Evolutionary conservation across 2,329 filamentous ascomycete species (phyloP), one percentile per base, ranked within the genome.

Genomic region (Westerdykella sp.): DNA sequence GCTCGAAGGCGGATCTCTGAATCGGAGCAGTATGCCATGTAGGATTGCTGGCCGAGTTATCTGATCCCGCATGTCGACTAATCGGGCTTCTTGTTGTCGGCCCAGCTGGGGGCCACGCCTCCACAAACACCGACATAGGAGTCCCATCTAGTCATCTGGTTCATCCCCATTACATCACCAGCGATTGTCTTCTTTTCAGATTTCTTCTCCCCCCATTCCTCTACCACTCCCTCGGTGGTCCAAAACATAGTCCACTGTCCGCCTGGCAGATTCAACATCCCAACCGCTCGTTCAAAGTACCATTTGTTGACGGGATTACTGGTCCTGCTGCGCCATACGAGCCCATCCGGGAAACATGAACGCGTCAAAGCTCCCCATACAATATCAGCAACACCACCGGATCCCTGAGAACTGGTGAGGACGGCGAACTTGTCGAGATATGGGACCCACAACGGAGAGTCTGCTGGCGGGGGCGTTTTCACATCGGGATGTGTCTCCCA

Each of bases 371-470:
- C 84, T 49, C 94, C 95, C 70, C 97, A 98, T 6, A 98, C 85
- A 32, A 97, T 85, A 61, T 98, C 93, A 1, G 93, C 91, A 3
- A 97, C 90, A 3, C 93, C 91, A 1, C 88, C 88, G 0, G 86
- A 87, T 0, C 93, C 93, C 65, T 98, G 93, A 11, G 84, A 85
- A 47, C 81, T 84, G 53, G 86, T 91, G 13, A 95, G 74, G 1
- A 98, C 93, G 1, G 93, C 93, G 62, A 98, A 97, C 65, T 98
- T 98, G 68, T 98, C 93, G 23, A 98, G 76, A 63, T 98, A 98
- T 0, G 93, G 93, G 0, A 98, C 86, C 54, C 59, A 65, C 25
- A 60, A 48, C 53, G 85, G 78, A 1, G 75, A 75, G 41, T 80
- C 74, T 40, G 40, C 45, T 2, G 43, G 37, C 31, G 14, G 23